Evolutionary conservation across 2,329 filamentous ascomycete genomes (phyloP).

Genomic region (Chaetoscypha palmicola): DNA sequence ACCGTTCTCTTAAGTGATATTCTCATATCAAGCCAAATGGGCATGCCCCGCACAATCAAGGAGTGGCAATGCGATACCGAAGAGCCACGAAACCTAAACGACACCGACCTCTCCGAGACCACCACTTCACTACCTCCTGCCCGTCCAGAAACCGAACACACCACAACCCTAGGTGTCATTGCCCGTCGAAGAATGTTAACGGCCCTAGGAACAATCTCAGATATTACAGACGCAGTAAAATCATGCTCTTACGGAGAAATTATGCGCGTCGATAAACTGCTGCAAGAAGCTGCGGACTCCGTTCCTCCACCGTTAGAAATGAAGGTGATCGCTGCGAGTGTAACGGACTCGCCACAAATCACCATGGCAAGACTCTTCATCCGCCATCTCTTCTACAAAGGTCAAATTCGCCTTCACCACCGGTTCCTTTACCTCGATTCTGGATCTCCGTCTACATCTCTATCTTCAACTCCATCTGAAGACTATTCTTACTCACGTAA

Average conservation of each 20-base stretch:
- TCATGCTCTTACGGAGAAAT: constrained; percentile 32
- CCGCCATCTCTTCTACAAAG: neutral
- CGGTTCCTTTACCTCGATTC: neutral
- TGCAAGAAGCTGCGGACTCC: constrained; percentile 26
- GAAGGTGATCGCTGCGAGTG: neutral
- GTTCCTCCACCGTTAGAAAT: neutral
- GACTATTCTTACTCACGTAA: neutral
- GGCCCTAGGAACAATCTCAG: constrained; percentile 33
- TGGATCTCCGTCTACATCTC: neutral
- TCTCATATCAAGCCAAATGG: constrained; percentile 58
- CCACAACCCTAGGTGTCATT: constrained; percentile 30
- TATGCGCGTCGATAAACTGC: constrained; percentile 31
- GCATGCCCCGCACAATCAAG: constrained; percentile 49
- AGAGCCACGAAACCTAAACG: constrained; percentile 35
- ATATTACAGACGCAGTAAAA: constrained; percentile 32
- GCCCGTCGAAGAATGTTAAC: constrained; percentile 35
- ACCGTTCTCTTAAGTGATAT: constrained; percentile 52
- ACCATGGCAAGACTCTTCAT: neutral
- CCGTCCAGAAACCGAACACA: constrained; percentile 13
- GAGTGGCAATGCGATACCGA: constrained; percentile 33
- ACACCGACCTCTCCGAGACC: constrained; percentile 35
- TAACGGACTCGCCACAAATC: neutral
- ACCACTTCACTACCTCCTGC: constrained; percentile 37
- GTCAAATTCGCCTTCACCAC: neutral
- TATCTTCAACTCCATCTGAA: neutral